Base-by-base conservation (phyloP, 2,329 filamentous ascomycete genomes). In the Pyrenochaeta sp. region DNA sequence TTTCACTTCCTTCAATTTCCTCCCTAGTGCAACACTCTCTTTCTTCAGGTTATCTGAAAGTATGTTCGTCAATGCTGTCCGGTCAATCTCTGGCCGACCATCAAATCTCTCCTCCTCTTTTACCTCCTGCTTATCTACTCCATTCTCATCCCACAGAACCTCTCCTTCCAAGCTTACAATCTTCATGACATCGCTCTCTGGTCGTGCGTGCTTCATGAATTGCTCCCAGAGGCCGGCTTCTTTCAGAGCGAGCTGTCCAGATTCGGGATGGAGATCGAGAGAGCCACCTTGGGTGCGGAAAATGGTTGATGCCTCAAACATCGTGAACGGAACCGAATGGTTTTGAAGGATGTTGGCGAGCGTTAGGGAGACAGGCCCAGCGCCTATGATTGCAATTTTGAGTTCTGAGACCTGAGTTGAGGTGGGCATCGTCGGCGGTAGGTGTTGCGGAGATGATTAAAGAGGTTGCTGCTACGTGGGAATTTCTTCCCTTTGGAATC, bases 201-300 rank as follows among this genome's bases (percentile, higher is more conserved):
- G 82, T 33, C 83, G 79, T 1, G 81, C 81, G 46, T 80, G 56
- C 54, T 79, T 74, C n/a, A 75, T 60, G 66, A 86, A 87, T 29
- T 80, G 74, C 1, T 81, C 77, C 67, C 75, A 82, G 5, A 86
- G 68, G 0, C 77, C 78, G 3, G 82, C 82, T 50, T 82, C 79
- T 46, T 78, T 78, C 42, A 87, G 64, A 0, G 83, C 83, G 3
- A 75, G 71, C 29, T 85, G 78, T 0, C 84, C 84, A 1, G 80
- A 81, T 2, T 72, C 58, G 0, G 78, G 78, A 57, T 87, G 83
- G 7, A 87, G 69, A 60, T 86, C 84, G 2, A 87, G 77, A n/a
- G 58, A 57, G 2, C 68, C 67, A 33, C 69, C 66, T 55, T 66
- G 57, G 20, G 70, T 63, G 7, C 68, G 86, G 40, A 67, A 3